Evolutionary conservation across 2,329 filamentous ascomycete species (phyloP), one percentile per base, ranked within the genome.

Genomic region (Ceratocystis huliohia): DNA sequence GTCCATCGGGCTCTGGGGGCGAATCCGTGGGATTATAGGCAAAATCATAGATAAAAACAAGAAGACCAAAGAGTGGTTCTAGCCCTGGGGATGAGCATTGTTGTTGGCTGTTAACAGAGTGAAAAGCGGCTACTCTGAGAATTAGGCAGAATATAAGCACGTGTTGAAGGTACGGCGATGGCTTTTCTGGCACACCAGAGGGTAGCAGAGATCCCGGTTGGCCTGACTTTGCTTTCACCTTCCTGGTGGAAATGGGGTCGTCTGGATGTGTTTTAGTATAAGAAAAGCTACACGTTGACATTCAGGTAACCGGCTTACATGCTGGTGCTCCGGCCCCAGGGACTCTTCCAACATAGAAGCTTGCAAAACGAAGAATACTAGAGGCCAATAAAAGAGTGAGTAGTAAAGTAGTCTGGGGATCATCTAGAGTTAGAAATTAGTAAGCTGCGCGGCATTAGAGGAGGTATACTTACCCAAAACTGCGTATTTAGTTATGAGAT

Each of bases 1-100:
- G 72, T 5, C 77, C 75, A 7, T 73, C 73, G n/a, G 71, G 33
- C 13, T 28, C 57, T 6, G 41, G 33, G 2, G 37, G 57, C 1
- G 46, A 37, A 20, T 45, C 44, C 3, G 64, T 6, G 5, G 30
- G 50, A 25, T 65, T 56, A 37, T 65, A 66, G 8, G 46, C 50
- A n/a, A 67, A 61, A 37, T 69, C 67, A 25, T 68, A 69, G 25
- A 67, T 17, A 30, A 65, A 64, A 20, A 69, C 46, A 1, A 65
- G 46, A 8, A 68, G 41, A 30, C 65, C 65, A n/a, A 67, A 48
- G 20, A 67, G 53, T 5, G 63, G 81, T 76, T 83, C 80, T 17
- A 83, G 70, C 2, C 81, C 81, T 22, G 78, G 74, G 13, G 72
- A 74, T 5, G 80, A 76, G 70, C 82, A 84, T 72, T 83, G 81